Base-by-base conservation (phyloP, 108 stramenopile genomes). In the Fistulifera solaris region DNA sequence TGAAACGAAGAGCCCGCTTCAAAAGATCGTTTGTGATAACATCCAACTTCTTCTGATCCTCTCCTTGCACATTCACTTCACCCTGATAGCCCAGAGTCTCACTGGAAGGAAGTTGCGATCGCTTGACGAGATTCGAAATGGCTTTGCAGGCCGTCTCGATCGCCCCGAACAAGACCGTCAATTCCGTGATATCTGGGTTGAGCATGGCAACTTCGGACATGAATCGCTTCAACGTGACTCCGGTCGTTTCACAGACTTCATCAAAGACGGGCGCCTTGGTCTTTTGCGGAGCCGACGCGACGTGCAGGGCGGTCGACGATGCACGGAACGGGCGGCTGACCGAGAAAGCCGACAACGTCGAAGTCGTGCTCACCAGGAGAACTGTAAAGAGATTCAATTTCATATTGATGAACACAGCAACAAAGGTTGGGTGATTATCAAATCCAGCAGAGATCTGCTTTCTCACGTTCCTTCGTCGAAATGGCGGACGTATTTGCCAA, bases 1-100 rank as follows among this genome's bases (percentile, higher is more conserved):
- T 89, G 57, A 89, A 93, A 23, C 81, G 74, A 39, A 99, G 77
- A 7, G 95, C 92, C 48, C 94, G 94, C 57, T 93, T 89, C 25
- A 99, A 65, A 7, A 97, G 81, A 25, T 95, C 93, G 69, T 97
- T 95, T 19, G 96, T 92, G 50, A 99, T 81, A 43, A 95, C 78
- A 87, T 99, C 98, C 1, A 99, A 82, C 64, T 89, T 89, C 71
- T 83, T 78, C 38, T 89, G 81, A 55, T 91, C 83, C 58, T 89
- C 87, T 18, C 87, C 87, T 61, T 89, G 87, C 2, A 89, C 54
- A 66, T 89, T 89, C 54, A 91, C 64, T 49, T 75, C 72, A n/a
- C 88, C 84, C 64, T 79, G 67, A 46, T 68, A 72, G 65, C 82
- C 76, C 18, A 80, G 59, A 14, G 83, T 89, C 23, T 78, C 67